Evolutionary conservation across 2,329 filamentous ascomycete genomes (phyloP), one percentile per base, ranked within the genome.

Genomic region (Colletotrichum lini): DNA sequence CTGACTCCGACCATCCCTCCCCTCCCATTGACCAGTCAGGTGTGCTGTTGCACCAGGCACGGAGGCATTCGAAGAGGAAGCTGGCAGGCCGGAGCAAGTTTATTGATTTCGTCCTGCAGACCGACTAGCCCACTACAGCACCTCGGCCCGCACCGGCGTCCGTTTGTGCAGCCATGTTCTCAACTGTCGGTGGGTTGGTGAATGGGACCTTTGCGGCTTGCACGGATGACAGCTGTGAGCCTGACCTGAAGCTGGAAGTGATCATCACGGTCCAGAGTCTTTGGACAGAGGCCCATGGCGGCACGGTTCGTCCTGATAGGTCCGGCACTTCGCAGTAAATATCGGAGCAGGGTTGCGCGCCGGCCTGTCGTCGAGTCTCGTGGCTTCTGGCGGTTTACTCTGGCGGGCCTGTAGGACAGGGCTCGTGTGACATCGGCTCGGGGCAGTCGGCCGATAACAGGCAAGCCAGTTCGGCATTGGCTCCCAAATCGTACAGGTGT

Each of bases 51-150:
- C 6, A 50, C 44, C 23, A 44, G 65, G 57, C 26, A 52, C 26
- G 23, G 44, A 38, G 30, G 38, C 47, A 21, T 16, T 52, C n/a
- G 16, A 62, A 49, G 18, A 23, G 56, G 68, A 63, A 71, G 44
- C 44, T 67, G 54, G 30, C n/a, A 49, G 9, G n/a, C 44, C 9
- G 49, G 38, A 67, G 42, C 63, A 70, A 45, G 56, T 61, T 67
- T 67, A 16, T 53, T 52, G 26, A 38, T 15, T 40, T 57, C 26
- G 10, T 26, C 58, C 38, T 62, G 64, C 52, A 63, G 44, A 16
- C 10, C n/a, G 56, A 42, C 68, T 68, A 68, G 50, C 68, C 68
- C 26, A 53, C 64, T 71, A 47, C 26, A 71, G 68, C 57, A 71
- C 45, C 52, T 59, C 68, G 64, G 58, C 68, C 68, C 64, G 64